Percentiles rank a stretch among this genome's conserved stretches.
phyloP scores from a whole-genome alignment of 345 rosid species.

The Salix suchowensis region DNA sequence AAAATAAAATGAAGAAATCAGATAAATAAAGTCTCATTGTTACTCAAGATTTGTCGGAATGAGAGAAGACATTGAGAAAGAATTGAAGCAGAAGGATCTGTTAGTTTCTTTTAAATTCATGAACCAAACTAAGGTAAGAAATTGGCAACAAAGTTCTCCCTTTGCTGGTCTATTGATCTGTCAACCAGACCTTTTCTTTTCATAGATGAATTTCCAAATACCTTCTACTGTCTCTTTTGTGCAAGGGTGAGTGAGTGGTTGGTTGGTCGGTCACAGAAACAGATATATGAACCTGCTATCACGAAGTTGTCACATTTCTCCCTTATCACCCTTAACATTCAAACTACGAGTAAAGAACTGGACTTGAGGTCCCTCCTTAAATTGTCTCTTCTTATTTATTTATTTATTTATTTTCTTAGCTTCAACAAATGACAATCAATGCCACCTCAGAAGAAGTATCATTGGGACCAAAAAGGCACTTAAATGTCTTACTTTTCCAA shows the following conservation, averaged over 20 bases:
- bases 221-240: neutral
- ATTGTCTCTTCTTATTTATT: neutral
- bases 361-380: neutral
- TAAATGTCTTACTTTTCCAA: neutral
- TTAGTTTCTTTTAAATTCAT: neutral
- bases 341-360: too few species aligned
- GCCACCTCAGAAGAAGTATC: neutral
- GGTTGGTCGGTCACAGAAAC: neutral
- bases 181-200: neutral
- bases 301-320: neutral
- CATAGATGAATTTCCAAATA: neutral
- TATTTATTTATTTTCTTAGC: neutral
- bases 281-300: neutral
- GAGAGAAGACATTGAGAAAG: neutral
- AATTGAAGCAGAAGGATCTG: neutral
- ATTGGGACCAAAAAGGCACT: neutral
- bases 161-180: neutral
- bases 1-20: neutral
- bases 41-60: neutral
- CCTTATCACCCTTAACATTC: neutral
- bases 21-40: neutral
- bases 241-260: neutral
- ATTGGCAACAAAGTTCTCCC: neutral
- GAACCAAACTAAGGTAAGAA: too few species aligned
- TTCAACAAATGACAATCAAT: neutral